phyloP scores from a whole-genome alignment of 2,329 filamentous ascomycete genomes.

The Paraconiothyrium sp. region DNA sequence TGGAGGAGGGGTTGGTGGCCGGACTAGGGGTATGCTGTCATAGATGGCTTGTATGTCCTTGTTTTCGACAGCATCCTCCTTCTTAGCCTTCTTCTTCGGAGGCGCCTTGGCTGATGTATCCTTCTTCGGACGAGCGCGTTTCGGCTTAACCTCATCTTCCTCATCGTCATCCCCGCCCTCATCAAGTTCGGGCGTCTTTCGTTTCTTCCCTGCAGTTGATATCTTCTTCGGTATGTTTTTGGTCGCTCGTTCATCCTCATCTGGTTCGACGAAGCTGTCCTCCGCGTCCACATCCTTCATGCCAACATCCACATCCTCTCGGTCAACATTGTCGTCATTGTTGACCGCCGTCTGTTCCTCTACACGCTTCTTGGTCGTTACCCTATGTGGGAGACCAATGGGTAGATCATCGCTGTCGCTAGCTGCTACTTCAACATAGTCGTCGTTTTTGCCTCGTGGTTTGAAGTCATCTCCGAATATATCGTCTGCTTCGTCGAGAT shows the following conservation, averaged over 20 bases:
- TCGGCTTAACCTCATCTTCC: slow-evolving; percentile 63
- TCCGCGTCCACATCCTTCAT: slow-evolving; percentile 62
- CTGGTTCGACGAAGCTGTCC: slow-evolving; percentile 56
- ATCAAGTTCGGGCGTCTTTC: slow-evolving; percentile 65
- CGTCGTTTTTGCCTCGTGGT: slow-evolving; percentile 71
- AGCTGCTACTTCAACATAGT: slow-evolving; percentile 69
- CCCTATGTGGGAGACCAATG: slow-evolving; percentile 43
- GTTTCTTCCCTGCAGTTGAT: slow-evolving; percentile 56
- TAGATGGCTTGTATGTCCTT: slow-evolving; percentile 83
- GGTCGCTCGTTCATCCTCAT: slow-evolving; percentile 53
- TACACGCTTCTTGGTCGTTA: slow-evolving; percentile 47
- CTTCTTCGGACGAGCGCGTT: slow-evolving; percentile 61
- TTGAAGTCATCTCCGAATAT: slow-evolving; percentile 81
- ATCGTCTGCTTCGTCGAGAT: slow-evolving; percentile 73
- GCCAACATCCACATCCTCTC: slow-evolving; percentile 59
- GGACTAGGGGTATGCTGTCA: slow-evolving; percentile 83
- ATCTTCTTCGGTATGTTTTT: slow-evolving; percentile 52
- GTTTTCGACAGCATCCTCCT: slow-evolving; percentile 72
- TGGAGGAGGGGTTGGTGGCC: slow-evolving; percentile 83
- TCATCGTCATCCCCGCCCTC: slow-evolving; percentile 66
- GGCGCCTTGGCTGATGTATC: slow-evolving; percentile 58
- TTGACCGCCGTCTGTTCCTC: slow-evolving; percentile 60
- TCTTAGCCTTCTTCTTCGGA: slow-evolving; percentile 69
- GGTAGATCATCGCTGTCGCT: slow-evolving; percentile 42
- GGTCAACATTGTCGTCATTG: slow-evolving; percentile 52